Evolutionary conservation across 2,329 filamentous ascomycete species (phyloP).

Genomic region (Alternaria ventricosa): DNA sequence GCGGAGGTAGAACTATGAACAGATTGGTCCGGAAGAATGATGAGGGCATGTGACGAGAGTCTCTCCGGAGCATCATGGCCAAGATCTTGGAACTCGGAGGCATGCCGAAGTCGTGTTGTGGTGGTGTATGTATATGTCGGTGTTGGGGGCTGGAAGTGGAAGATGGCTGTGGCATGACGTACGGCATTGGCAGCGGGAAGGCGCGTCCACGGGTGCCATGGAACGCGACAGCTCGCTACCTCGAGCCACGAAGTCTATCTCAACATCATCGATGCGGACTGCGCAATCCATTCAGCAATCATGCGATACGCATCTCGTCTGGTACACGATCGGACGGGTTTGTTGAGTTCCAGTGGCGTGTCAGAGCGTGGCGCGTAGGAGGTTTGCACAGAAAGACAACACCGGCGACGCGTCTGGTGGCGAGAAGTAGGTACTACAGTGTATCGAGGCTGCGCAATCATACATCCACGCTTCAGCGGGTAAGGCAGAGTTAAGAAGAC

Average conservation of each 20-base stretch:
- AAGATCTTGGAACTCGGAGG: slow-evolving; percentile 7
- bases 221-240: slow-evolving; percentile 2
- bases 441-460: not conserved
- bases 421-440: not conserved
- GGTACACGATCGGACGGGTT: not conserved
- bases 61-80: not conserved
- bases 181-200: slow-evolving; percentile 6
- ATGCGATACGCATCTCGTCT: not conserved
- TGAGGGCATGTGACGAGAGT: slow-evolving; percentile 5
- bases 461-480: not conserved
- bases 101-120: not conserved
- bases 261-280: slow-evolving; percentile 6
- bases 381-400: not conserved
- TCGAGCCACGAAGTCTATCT: slow-evolving; percentile 11
- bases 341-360: not conserved
- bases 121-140: not conserved
- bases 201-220: slow-evolving; percentile 7
- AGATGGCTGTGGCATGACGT: not conserved
- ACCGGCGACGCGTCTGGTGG: not conserved
- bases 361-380: not conserved
- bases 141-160: not conserved
- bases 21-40: slow-evolving; percentile 14
- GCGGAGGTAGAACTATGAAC: slow-evolving; percentile 4
- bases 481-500: not conserved
- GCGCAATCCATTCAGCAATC: too few relatives aligned